Evolutionary conservation across 148 eudicot species (phyloP).

Genomic region (Gaultheria prostrata): DNA sequence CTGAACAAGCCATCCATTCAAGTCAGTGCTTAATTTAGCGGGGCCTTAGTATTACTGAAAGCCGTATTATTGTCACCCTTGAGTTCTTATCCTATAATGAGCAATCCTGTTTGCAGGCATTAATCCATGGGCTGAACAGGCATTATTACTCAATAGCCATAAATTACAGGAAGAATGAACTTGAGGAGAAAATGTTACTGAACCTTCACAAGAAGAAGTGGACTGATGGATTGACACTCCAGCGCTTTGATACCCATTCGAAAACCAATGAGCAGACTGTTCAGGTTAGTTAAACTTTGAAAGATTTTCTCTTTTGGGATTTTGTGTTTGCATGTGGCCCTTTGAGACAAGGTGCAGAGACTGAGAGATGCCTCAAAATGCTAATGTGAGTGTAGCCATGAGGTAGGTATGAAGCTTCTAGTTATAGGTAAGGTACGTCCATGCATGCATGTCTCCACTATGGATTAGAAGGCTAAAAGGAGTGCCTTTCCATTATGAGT

Average conservation of each 20-base stretch:
- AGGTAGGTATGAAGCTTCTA: neutral
- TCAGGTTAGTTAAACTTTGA: constrained; percentile 47
- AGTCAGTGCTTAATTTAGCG: constrained; percentile 30
- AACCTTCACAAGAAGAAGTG: constrained; percentile 99
- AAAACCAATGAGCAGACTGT: constrained; percentile 97
- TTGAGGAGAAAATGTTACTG: constrained; percentile 94
- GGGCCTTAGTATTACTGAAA: neutral
- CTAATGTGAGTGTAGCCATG: neutral
- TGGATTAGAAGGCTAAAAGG: neutral
- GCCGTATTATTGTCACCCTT: neutral
- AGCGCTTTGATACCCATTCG: constrained; percentile 87
- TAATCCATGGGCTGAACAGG: constrained; percentile 94
- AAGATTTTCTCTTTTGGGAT: neutral
- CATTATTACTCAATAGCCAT: constrained; percentile 97
- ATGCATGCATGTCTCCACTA: neutral
- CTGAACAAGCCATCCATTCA: constrained; percentile 97
- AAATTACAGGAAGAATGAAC: constrained; percentile 93
- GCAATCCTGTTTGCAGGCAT: constrained; percentile 50
- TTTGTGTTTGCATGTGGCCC: too few relatives aligned
- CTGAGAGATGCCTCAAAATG: neutral
- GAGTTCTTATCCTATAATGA: neutral
- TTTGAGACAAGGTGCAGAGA: neutral
- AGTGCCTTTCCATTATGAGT: neutral
- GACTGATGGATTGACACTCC: constrained; percentile 95
- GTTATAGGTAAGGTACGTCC: neutral